Conservation (phyloP, 345 rosid species). For the Crucihimalaya himalaica region DNA sequence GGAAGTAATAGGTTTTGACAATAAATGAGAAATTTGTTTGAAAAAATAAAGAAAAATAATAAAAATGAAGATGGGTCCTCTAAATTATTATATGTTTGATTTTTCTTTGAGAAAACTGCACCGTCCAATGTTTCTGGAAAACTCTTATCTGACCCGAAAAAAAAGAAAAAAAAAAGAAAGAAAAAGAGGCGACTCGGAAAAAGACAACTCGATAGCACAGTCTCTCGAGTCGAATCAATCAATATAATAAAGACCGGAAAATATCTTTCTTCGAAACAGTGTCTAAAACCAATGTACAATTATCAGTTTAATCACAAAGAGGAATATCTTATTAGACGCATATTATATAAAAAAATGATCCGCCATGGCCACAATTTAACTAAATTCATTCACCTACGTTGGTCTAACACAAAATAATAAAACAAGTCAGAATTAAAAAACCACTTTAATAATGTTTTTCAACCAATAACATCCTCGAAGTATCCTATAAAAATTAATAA, state of each 20-base stretch:
- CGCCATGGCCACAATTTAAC: background rate
- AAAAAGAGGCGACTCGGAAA: background rate
- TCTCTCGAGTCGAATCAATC: slow-evolving; percentile 14
- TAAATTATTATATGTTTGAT: background rate
- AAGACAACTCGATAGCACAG: background rate
- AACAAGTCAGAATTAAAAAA: background rate
- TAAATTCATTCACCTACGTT: background rate
- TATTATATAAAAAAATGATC: background rate
- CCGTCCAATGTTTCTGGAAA: slow-evolving; percentile 35
- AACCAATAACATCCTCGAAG: slow-evolving; percentile 24
- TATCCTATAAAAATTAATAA: background rate
- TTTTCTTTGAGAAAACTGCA: slow-evolving; percentile 10
- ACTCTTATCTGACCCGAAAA: background rate
- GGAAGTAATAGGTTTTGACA: background rate
- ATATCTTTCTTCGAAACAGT: background rate
- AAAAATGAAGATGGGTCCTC: slow-evolving; percentile 15
- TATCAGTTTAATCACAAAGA: background rate
- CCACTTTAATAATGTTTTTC: background rate
- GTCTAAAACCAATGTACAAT: background rate
- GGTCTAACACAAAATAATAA: background rate
- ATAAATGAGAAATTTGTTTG: background rate
- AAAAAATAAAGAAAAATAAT: background rate
- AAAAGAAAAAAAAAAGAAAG: background rate
- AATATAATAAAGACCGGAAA: slow-evolving; percentile 18
- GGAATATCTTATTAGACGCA: background rate